Evolutionary conservation across 176 grass and related monocot species (phyloP), one percentile per base, ranked within the genome.

Genomic region (Ananas comosus): DNA sequence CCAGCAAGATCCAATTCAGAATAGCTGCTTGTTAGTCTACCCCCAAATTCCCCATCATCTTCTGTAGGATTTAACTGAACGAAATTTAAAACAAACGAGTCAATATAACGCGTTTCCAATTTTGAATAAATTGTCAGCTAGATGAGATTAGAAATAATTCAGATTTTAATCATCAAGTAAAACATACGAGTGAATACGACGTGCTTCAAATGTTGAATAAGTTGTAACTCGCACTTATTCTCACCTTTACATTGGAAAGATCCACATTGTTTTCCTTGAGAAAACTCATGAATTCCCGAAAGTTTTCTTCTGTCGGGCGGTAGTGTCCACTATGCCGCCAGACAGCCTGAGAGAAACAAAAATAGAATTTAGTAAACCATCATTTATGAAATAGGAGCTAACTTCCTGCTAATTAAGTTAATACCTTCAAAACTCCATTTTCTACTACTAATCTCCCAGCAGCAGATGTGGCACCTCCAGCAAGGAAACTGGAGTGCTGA

Each of bases 401-500:
- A 51, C 16, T 50, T 68, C 21, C 21, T 53, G 70, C 7, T 63
- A 47, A 54, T 59, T 12, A 79, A 14, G 29, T 69, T 10, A 65
- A 4, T 23, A 88, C 94, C 94, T 82, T 91, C 49, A 93, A 74
- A 73, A 73, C 51, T 50, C 94, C 89, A 51, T 93, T 70, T 67
- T 82, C 82, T 11, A 85, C 80, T 9, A 93, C 56, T 61, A 93
- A 76, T 88, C 87, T 85, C 49, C 89, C 94, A 1, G 94, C 94
- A 67, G 94, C 87, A 78, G 89, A 93, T 50, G 89, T 99, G 63
- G 94, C 94, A 86, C 89, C 94, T 63, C 94, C 94, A 10, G 94
- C 89, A 63, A 99, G 89, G 76, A 99, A 99, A 88, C 94, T 99
- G 48, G 94, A 99, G 56, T 97, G 94, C 82, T 97, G 94, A 86